phyloP scores from a whole-genome alignment of 257 asterid species.

The Scutellaria galericulata region DNA sequence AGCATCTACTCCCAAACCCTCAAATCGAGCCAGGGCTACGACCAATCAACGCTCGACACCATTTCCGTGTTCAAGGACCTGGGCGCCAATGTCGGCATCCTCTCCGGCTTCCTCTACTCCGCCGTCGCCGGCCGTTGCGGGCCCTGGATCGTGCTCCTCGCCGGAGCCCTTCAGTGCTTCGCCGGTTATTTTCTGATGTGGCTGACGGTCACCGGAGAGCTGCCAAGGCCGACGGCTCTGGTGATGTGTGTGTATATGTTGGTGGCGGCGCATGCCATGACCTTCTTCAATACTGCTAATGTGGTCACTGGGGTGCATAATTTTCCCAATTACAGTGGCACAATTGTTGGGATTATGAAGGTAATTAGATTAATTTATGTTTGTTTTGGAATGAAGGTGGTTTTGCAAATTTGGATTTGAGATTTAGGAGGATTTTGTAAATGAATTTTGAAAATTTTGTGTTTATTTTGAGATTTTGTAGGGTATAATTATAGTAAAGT shows the following conservation, averaged over 20 bases:
- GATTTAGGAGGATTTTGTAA: no score
- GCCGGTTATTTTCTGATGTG: constrained; percentile 78
- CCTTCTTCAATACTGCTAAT: constrained; percentile 62
- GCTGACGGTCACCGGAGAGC: constrained; percentile 50
- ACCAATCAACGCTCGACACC: constrained; percentile 78
- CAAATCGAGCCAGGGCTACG: constrained; percentile 74
- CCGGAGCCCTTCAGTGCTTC: constrained; percentile 82
- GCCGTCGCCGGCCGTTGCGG: constrained; percentile 49
- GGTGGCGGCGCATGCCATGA: constrained; percentile 65
- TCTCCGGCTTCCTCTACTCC: constrained; percentile 81
- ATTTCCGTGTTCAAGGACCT: constrained; percentile 86
- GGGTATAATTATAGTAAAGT: no score
- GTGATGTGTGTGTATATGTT: constrained; percentile 59
- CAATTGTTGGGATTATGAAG: constrained; percentile 72
- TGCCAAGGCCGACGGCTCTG: constrained; percentile 44
- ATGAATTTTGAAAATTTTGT: no score
- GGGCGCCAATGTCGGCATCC: constrained; percentile 82
- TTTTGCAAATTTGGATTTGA: no score
- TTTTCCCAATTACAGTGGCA: constrained; percentile 59
- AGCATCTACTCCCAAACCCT: constrained; percentile 74
- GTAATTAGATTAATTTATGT: constrained; percentile 28
- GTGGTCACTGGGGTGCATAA: constrained; percentile 66
- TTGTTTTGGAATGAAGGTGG: no score
- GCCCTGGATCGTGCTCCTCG: constrained; percentile 78
- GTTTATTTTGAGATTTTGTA: no score